A percentile compares a stretch with the other conserved stretches of the same genome.
Conservation (phyloP, 108 stramenopile species). For the Conticribra guillardii region DNA sequence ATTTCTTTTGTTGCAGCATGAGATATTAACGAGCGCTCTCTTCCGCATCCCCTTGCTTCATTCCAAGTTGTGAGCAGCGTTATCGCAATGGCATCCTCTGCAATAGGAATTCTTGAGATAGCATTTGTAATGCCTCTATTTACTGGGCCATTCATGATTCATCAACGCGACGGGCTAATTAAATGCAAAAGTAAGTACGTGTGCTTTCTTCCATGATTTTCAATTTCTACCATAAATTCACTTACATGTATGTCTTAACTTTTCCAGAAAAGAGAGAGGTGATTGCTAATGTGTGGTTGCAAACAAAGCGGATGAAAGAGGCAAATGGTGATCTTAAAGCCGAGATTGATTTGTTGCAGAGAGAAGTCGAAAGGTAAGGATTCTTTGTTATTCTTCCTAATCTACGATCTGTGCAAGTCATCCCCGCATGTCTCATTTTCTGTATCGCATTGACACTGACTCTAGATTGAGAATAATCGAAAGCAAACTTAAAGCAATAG, state of each 20-base stretch:
- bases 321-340: conserved; percentile 23
- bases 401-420: too few relatives aligned
- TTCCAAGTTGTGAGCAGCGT: conserved; percentile 15
- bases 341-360: conserved; percentile 14
- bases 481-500: conserved; percentile 10
- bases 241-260: too few relatives aligned
- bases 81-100: conserved; percentile 15
- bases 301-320: conserved; percentile 14
- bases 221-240: neutral
- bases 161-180: conserved; percentile 22
- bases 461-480: conserved; percentile 32
- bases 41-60: neutral
- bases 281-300: conserved; percentile 13
- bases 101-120: conserved; percentile 20
- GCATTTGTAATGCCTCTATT: conserved; percentile 20
- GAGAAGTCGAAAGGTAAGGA: conserved; percentile 20
- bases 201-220: neutral
- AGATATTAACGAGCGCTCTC: too few relatives aligned
- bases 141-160: conserved; percentile 20
- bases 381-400: neutral
- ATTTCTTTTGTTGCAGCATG: neutral
- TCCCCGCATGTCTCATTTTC: too few relatives aligned
- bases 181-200: conserved; percentile 17
- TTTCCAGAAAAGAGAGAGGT: conserved; percentile 38
- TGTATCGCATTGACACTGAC: too few relatives aligned